Percentiles rank a stretch among this genome's conserved stretches.
Conservation (phyloP, 495 filamentous ascomycete genomes). For the Amorphotheca resinae region DNA sequence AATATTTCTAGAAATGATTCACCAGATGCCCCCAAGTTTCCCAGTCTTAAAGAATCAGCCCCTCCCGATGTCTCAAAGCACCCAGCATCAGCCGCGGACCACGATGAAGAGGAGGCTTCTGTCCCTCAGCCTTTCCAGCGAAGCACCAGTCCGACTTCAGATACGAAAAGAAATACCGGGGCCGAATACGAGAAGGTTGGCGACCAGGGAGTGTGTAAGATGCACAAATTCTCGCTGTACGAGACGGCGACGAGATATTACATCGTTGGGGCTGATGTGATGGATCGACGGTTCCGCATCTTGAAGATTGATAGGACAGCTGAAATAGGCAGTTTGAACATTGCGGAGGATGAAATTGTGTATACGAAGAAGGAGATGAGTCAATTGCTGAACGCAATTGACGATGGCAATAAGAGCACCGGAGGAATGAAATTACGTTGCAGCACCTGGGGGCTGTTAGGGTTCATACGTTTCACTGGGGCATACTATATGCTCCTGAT, state of each 20-base stretch:
- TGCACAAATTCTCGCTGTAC: constrained; percentile 93
- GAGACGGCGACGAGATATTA: constrained; percentile 89
- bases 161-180: constrained; percentile 36
- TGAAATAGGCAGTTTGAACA: constrained; percentile 65
- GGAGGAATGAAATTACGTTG: constrained; percentile 87
- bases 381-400: constrained; percentile 82
- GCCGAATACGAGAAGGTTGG: constrained; percentile 43
- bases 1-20: constrained; percentile 9
- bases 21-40: constrained; percentile 11
- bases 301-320: constrained; percentile 88
- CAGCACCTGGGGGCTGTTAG: constrained; percentile 85
- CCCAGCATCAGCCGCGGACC: constrained; percentile 23
- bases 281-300: constrained; percentile 78
- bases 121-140: constrained; percentile 48
- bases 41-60: constrained; percentile 8
- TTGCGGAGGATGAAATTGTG: constrained; percentile 87
- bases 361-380: constrained; percentile 91
- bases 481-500: constrained; percentile 96
- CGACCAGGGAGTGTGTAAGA: constrained; percentile 63
- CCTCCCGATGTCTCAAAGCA: constrained; percentile 3
- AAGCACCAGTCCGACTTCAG: constrained; percentile 42
- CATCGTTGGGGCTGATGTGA: constrained; percentile 80
- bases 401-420: constrained; percentile 84
- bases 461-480: constrained; percentile 91
- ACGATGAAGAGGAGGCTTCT: constrained; percentile 53